phyloP scores from a whole-genome alignment of 176 grass and related monocot genomes.

The Eleusine coracana region DNA sequence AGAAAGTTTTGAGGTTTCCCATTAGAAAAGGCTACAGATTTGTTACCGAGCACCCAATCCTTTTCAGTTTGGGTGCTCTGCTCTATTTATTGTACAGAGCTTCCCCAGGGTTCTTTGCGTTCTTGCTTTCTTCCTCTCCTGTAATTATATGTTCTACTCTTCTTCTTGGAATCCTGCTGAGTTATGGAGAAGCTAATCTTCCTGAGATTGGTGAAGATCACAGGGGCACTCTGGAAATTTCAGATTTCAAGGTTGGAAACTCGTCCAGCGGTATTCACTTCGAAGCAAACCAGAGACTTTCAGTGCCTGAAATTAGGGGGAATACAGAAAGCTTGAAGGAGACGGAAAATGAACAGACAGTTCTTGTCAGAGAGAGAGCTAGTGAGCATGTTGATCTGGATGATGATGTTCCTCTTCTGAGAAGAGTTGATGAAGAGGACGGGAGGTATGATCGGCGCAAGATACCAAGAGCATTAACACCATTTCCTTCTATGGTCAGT shows the following conservation, averaged over 20 bases:
- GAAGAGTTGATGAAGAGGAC: conserved; percentile 43
- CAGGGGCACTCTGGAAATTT: conserved; percentile 31
- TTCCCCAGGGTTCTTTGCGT: conserved; percentile 61
- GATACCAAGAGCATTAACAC: conserved; percentile 39
- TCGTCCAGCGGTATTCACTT: conserved; percentile 40
- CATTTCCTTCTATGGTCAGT: conserved; percentile 51
- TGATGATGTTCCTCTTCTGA: conserved; percentile 51
- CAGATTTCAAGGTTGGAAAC: conserved; percentile 45
- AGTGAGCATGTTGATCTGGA: conserved; percentile 44
- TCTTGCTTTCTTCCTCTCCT: conserved; percentile 75
- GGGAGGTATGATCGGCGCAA: conserved; percentile 6
- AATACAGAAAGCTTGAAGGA: conserved; percentile 24
- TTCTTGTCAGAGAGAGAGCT: conserved; percentile 37
- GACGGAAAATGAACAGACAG: conserved; percentile 20
- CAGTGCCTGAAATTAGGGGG: conserved; percentile 33
- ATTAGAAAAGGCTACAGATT: conserved; percentile 62
- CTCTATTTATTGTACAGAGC: conserved; percentile 72
- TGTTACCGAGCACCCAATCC: conserved; percentile 56
- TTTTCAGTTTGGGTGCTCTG: conserved; percentile 50
- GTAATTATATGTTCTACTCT: conserved; percentile 78
- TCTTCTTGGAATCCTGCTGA: conserved; percentile 83
- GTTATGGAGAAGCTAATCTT: conserved; percentile 61
- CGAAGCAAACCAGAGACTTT: conserved; percentile 40
- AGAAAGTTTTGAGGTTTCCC: conserved; percentile 61
- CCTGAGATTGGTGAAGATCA: conserved; percentile 52